A percentile compares a stretch with the other conserved stretches of the same genome.
Conservation (phyloP, 83 land plant species). For the Larix sibirica region DNA sequence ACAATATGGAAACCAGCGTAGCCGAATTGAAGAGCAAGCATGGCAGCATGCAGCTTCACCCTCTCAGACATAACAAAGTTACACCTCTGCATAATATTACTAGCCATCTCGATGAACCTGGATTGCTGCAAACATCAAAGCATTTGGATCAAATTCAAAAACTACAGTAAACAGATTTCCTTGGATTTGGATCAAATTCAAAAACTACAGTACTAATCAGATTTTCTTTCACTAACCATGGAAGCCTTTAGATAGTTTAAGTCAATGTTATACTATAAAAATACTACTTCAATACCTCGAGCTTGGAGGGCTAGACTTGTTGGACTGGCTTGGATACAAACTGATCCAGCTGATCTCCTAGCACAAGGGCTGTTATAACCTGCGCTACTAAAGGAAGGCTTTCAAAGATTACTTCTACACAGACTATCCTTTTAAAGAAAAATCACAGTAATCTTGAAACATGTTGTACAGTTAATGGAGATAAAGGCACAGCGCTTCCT, state of each 20-base stretch:
- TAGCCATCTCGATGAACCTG: neutral
- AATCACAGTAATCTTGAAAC: neutral
- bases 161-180: neutral
- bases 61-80: conserved; percentile 29
- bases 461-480: neutral
- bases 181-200: neutral
- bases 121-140: neutral
- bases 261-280: neutral
- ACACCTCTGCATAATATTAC: neutral
- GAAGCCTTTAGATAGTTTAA: neutral
- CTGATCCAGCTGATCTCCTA: neutral
- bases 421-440: neutral
- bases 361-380: neutral
- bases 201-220: neutral
- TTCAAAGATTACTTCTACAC: neutral
- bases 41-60: conserved; percentile 44
- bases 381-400: no score
- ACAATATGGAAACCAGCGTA: conserved; percentile 66
- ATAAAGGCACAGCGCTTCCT: neutral
- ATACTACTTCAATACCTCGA: neutral
- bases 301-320: neutral
- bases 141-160: neutral
- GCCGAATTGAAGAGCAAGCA: conserved; percentile 54
- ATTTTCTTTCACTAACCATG: neutral
- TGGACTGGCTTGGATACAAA: neutral